Evolutionary conservation across 148 eudicot genomes (phyloP).

Genomic region (Amaranthus palmeri): DNA sequence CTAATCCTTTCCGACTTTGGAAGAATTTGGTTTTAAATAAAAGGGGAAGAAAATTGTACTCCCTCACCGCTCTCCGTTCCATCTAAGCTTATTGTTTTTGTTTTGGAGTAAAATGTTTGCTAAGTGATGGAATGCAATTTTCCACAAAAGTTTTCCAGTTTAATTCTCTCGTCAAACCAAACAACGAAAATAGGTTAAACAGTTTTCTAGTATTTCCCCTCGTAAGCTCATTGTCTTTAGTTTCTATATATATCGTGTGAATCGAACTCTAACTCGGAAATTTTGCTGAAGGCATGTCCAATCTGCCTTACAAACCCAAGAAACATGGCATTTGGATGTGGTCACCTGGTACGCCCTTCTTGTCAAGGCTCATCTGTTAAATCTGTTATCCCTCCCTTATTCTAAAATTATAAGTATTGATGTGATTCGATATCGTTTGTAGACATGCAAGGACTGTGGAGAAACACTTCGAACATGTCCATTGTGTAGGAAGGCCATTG

Average conservation of each 20-base stretch:
- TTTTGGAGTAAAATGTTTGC: too few species aligned
- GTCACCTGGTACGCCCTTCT: conserved; percentile 60
- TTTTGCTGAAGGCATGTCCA: conserved; percentile 53
- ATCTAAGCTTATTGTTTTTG: too few species aligned
- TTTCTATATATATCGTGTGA: background rate
- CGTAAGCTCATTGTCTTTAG: background rate
- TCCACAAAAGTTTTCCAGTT: too few species aligned
- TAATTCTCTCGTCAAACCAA: too few species aligned
- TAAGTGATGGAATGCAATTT: too few species aligned
- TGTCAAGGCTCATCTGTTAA: background rate
- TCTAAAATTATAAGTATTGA: background rate
- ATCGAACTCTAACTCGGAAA: background rate
- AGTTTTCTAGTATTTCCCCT: too few species aligned
- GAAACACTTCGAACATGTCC: conserved; percentile 50
- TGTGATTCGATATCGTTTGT: background rate
- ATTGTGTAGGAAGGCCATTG: conserved; percentile 56
- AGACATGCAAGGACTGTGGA: conserved; percentile 82
- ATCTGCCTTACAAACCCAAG: conserved; percentile 69
- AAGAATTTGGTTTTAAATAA: too few species aligned
- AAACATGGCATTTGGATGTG: conserved; percentile 87
- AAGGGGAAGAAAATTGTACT: too few species aligned
- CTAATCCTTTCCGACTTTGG: too few species aligned
- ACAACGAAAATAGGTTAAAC: too few species aligned
- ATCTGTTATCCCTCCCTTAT: background rate
- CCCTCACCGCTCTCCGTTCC: too few species aligned